phyloP scores from a whole-genome alignment of 31 red algal species.

The Pterothamnion heteromorphum region DNA sequence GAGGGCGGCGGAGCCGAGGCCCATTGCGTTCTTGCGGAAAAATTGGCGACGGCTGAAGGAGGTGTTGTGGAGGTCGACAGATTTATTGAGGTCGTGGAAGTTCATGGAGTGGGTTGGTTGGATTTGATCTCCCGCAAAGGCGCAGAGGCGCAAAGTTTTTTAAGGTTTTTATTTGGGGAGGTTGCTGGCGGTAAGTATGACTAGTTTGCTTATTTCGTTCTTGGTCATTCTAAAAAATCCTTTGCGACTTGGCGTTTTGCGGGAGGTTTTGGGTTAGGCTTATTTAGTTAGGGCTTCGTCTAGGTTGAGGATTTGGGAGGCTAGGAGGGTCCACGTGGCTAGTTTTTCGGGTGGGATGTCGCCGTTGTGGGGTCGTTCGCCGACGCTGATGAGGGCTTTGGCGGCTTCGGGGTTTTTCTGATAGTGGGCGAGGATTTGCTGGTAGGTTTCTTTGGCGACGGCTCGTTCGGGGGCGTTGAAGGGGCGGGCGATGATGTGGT shows the following conservation, averaged over 20 bases:
- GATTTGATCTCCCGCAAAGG: no score
- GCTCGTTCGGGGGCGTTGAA: not conserved
- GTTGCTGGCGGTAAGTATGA: no score
- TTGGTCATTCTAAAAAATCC: no score
- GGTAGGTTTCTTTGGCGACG: not conserved
- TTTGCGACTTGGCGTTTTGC: no score
- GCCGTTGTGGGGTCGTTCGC: not conserved
- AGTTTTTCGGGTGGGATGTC: not conserved
- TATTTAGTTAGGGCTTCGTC: not conserved
- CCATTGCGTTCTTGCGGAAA: not conserved
- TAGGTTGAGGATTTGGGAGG: not conserved
- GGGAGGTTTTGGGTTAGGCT: not conserved
- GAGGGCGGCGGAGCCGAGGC: not conserved
- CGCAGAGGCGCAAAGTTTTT: no score
- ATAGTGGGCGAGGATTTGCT: not conserved
- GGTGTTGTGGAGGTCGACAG: not conserved
- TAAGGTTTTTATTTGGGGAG: no score
- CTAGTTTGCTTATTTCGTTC: no score
- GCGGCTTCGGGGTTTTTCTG: not conserved
- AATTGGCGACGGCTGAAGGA: not conserved
- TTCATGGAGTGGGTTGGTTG: no score
- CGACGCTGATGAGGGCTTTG: not conserved
- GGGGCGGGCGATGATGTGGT: not conserved
- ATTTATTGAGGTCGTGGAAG: not conserved
- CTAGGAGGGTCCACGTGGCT: not conserved